Conservation (phyloP, 2,329 filamentous ascomycete species). For the Claviceps paspali region DNA sequence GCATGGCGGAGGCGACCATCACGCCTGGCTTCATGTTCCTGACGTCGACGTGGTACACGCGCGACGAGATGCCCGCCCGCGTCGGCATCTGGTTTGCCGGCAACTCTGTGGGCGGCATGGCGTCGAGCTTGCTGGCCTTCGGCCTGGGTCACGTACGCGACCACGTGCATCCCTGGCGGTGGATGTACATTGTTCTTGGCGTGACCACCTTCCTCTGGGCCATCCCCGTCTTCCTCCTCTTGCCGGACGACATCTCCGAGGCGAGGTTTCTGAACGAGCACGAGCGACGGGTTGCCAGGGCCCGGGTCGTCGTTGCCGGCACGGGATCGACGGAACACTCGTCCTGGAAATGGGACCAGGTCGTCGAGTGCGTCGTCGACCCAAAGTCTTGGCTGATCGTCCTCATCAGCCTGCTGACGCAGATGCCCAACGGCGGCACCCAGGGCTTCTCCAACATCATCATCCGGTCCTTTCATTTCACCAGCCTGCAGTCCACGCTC, state of each 20-base stretch:
- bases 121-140: constrained; percentile 36
- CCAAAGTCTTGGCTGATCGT: constrained; percentile 47
- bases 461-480: constrained; percentile 39
- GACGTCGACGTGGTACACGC: constrained; percentile 36
- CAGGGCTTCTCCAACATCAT: constrained; percentile 44
- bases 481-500: constrained; percentile 35
- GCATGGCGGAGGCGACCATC: constrained; percentile 37
- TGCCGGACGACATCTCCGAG: constrained; percentile 37
- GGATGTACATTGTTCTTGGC: constrained; percentile 43
- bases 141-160: constrained; percentile 38
- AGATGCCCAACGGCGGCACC: constrained; percentile 48
- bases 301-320: constrained; percentile 32
- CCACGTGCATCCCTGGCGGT: constrained; percentile 34
- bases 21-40: constrained; percentile 38
- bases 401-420: constrained; percentile 33
- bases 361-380: constrained; percentile 36
- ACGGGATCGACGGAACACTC: constrained; percentile 35
- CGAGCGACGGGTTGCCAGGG: constrained; percentile 32
- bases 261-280: constrained; percentile 41
- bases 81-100: constrained; percentile 42
- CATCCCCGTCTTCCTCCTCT: constrained; percentile 28
- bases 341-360: constrained; percentile 34
- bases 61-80: constrained; percentile 29
- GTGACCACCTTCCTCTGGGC: constrained; percentile 34
- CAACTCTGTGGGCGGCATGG: constrained; percentile 31